phyloP scores from a whole-genome alignment of 129 eudicot genomes.

The Helianthus annuus region DNA sequence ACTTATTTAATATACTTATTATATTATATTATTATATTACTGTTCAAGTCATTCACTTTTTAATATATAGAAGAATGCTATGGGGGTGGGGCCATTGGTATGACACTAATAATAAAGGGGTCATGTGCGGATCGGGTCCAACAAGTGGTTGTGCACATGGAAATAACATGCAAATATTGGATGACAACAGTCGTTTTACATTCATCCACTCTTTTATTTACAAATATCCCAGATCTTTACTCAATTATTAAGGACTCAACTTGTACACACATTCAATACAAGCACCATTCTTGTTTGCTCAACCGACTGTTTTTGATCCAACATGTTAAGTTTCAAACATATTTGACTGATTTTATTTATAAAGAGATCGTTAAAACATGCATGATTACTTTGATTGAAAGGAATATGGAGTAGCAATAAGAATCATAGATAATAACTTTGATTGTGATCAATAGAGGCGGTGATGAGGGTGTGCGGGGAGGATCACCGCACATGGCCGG shows the following conservation, averaged over 20 bases:
- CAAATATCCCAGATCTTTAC: neutral
- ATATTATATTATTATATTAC: too few relatives aligned
- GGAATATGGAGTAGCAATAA: too few relatives aligned
- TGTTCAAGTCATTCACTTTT: too few relatives aligned
- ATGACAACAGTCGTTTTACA: slow-evolving; percentile 23
- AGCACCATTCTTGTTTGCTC: neutral
- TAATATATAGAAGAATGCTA: too few relatives aligned
- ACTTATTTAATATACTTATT: too few relatives aligned
- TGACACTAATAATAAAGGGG: slow-evolving; percentile 27
- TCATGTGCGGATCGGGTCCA: slow-evolving; percentile 40
- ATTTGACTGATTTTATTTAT: neutral
- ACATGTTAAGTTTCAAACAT: neutral
- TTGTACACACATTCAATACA: slow-evolving; percentile 1
- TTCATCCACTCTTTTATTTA: slow-evolving; percentile 6
- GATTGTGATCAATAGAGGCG: too few relatives aligned
- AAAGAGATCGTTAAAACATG: too few relatives aligned
- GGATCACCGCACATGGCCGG: too few relatives aligned
- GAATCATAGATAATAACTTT: too few relatives aligned
- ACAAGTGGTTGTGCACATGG: slow-evolving; percentile 39
- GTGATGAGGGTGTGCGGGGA: too few relatives aligned
- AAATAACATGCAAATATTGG: slow-evolving; percentile 26
- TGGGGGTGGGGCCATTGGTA: slow-evolving; percentile 23
- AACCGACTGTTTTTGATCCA: slow-evolving; percentile 2
- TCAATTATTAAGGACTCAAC: slow-evolving; percentile 5
- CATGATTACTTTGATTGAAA: too few relatives aligned